These are phyloP conservation scores for Fusarium dlaminii DNA, from an alignment of 2,329 filamentous ascomycete species.

Conservation along the genomic window DNA sequence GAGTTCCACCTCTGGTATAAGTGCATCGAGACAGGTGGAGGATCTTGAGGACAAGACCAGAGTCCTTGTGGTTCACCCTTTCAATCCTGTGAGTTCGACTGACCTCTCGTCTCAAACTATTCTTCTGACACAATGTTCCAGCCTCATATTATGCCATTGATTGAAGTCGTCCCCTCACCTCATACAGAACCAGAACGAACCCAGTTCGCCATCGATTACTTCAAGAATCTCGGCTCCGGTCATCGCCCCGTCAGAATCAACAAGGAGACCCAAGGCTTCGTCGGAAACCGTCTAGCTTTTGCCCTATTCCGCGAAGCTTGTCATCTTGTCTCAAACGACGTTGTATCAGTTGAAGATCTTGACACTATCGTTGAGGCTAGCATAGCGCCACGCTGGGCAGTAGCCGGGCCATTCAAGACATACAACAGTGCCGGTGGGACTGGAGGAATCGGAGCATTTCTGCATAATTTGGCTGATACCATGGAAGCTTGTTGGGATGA, in stretches of 20 bases:
- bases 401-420: slow-evolving; percentile 34
- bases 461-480: slow-evolving; percentile 22
- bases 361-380: slow-evolving; percentile 40
- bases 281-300: slow-evolving; percentile 29
- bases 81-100: slow-evolving; percentile 14
- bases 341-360: slow-evolving; percentile 44
- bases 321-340: slow-evolving; percentile 11
- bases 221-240: slow-evolving; percentile 14
- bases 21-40: slow-evolving; percentile 23
- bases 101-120: accelerated
- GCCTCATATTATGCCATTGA: slow-evolving; percentile 36
- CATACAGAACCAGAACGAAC: neutral
- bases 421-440: slow-evolving; percentile 35
- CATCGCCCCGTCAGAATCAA: slow-evolving; percentile 31
- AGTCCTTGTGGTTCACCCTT: slow-evolving; percentile 31
- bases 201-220: slow-evolving; percentile 27
- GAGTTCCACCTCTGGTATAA: slow-evolving; percentile 32
- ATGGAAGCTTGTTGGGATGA: slow-evolving; percentile 34
- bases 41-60: slow-evolving; percentile 16
- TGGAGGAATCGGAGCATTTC: slow-evolving; percentile 31
- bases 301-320: slow-evolving; percentile 29
- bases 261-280: slow-evolving; percentile 29
- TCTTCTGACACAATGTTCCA: neutral
- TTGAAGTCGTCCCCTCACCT: slow-evolving; percentile 29
- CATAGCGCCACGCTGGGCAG: slow-evolving; percentile 36